A percentile compares a stretch with the other conserved stretches of the same genome.
phyloP scores from a whole-genome alignment of 148 eudicot genomes.

The Dysphania ambrosioides region DNA sequence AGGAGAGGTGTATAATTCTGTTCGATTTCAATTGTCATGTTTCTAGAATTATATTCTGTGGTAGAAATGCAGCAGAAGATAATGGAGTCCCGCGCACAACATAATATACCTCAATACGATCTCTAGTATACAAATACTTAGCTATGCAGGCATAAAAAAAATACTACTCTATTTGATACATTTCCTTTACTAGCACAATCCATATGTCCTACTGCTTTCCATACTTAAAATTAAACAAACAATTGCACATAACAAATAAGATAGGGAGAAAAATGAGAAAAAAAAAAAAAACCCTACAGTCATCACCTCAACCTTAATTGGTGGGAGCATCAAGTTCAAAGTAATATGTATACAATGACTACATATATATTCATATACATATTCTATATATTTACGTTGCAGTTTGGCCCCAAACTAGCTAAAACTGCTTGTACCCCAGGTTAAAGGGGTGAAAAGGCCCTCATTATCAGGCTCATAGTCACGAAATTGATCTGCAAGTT shows the following conservation, averaged over 20 bases:
- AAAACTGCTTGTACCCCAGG: neutral
- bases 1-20: no score
- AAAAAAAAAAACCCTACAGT: neutral
- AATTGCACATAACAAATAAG: neutral
- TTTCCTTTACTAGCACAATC: neutral
- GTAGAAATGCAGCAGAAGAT: neutral
- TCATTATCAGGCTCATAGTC: no score
- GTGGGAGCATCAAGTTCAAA: constrained; percentile 30
- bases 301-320: constrained; percentile 34
- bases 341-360: neutral
- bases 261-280: neutral
- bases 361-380: no score
- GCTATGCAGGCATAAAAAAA: neutral
- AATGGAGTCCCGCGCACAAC: neutral
- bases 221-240: neutral
- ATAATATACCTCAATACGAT: neutral
- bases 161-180: neutral
- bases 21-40: no score
- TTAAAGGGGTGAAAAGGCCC: neutral
- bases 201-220: neutral
- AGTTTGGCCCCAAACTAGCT: neutral
- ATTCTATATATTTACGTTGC: neutral
- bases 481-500: neutral
- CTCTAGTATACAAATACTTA: neutral
- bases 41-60: no score